Conservation (phyloP, 2,329 filamentous ascomycete species). For the Fusarium pseudograminearum region DNA sequence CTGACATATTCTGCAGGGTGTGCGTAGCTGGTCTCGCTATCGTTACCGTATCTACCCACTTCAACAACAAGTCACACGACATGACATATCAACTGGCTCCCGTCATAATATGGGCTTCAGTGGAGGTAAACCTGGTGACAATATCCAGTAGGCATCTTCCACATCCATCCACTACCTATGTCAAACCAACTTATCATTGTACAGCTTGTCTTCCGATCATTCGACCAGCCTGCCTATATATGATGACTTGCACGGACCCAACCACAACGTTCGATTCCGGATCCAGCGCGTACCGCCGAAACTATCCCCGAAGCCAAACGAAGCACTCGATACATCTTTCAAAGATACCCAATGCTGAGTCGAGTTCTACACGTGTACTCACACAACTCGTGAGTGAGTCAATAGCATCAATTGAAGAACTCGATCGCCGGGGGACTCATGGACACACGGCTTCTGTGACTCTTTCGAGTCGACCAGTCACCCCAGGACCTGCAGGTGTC, state of each 20-base stretch:
- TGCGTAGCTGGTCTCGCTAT: conserved; percentile 39
- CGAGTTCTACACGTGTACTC: conserved; percentile 39
- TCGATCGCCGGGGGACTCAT: conserved; percentile 10
- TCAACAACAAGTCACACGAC: conserved; percentile 34
- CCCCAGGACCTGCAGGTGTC: background rate
- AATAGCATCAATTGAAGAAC: conserved; percentile 25
- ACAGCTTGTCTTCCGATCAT: conserved; percentile 43
- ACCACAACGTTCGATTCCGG: conserved; percentile 10
- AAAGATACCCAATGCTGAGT: conserved; percentile 26
- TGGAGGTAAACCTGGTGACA: conserved; percentile 42
- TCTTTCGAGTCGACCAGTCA: background rate
- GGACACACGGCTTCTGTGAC: conserved; percentile 18
- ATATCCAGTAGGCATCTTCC: conserved; percentile 29
- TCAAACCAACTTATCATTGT: background rate
- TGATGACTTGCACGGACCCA: conserved; percentile 24
- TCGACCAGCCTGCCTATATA: conserved; percentile 34
- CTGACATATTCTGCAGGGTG: conserved; percentile 21
- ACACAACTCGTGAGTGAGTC: conserved; percentile 19
- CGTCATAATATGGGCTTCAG: conserved; percentile 42
- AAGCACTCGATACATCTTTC: conserved; percentile 34
- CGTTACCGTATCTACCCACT: conserved; percentile 26
- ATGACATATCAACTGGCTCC: conserved; percentile 37
- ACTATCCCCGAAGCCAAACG: conserved; percentile 19
- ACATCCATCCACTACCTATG: fast-evolving
- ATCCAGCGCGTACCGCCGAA: conserved; percentile 14